phyloP scores from a whole-genome alignment of 805 yeast genomes.

The Cyberlindnera xishuangbannaensis region DNA sequence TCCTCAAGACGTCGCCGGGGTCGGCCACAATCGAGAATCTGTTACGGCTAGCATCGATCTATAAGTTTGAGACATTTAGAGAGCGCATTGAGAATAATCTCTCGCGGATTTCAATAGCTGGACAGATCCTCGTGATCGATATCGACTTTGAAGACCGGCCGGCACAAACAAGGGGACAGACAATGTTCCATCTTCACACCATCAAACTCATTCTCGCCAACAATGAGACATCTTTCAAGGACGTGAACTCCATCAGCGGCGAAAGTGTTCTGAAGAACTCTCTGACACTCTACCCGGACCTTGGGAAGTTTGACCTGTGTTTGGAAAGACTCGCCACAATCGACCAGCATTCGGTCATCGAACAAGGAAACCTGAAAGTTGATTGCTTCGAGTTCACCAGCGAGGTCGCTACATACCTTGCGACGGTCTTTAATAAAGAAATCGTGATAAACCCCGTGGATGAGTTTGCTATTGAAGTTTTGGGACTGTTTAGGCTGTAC shows the following conservation, averaged over 20 bases:
- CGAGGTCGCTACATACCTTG: slow-evolving; percentile 6
- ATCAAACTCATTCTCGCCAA: slow-evolving; percentile 23
- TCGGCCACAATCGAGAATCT: slow-evolving; percentile 21
- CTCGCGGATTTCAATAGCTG: slow-evolving; percentile 23
- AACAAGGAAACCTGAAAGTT: slow-evolving; percentile 7
- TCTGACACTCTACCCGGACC: slow-evolving; percentile 11
- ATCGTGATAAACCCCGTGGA: slow-evolving; percentile 16
- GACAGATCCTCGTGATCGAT: slow-evolving; percentile 25
- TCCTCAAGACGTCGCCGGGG: slow-evolving; percentile 20
- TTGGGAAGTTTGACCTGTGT: slow-evolving; percentile 17
- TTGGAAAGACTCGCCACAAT: slow-evolving; percentile 17
- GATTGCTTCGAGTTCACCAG: slow-evolving; percentile 20
- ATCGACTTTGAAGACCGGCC: slow-evolving; percentile 18
- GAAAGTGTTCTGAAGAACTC: slow-evolving; percentile 16
- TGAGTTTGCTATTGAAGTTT: slow-evolving; percentile 14
- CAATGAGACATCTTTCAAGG: slow-evolving; percentile 20
- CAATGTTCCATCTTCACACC: slow-evolving; percentile 13
- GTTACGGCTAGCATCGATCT: slow-evolving; percentile 23
- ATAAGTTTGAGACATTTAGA: slow-evolving; percentile 23
- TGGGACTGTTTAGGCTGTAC: slow-evolving; percentile 8
- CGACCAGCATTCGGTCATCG: slow-evolving; percentile 20
- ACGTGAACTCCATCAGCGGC: slow-evolving; percentile 10
- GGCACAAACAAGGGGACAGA: slow-evolving; percentile 7
- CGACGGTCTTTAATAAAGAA: slow-evolving; percentile 3
- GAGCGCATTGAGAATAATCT: slow-evolving; percentile 15